phyloP scores from a whole-genome alignment of 495 filamentous ascomycete genomes.

The Darksidea phi region DNA sequence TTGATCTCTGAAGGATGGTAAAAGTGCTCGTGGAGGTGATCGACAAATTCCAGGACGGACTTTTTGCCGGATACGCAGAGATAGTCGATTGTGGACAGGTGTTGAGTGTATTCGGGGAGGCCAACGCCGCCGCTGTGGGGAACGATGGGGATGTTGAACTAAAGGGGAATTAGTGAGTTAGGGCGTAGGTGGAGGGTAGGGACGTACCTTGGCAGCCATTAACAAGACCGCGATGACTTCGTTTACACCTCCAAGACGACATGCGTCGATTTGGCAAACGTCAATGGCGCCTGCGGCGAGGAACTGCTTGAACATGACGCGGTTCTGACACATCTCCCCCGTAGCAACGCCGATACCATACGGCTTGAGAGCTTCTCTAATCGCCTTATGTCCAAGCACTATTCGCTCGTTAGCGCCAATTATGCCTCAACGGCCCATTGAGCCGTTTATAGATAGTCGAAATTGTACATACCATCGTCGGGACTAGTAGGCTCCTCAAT shows the following conservation, averaged over 20 bases:
- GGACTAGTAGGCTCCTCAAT: constrained; percentile 96
- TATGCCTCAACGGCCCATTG: not conserved
- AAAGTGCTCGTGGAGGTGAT: constrained; percentile 93
- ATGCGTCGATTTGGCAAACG: constrained; percentile 88
- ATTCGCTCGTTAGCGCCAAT: not conserved
- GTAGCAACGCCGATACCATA: constrained; percentile 83
- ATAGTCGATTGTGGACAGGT: constrained; percentile 91
- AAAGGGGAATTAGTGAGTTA: not conserved
- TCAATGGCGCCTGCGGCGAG: constrained; percentile 76
- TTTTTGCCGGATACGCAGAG: constrained; percentile 80
- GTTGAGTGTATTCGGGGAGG: constrained; percentile 91
- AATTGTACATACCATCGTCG: constrained; percentile 57
- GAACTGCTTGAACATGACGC: constrained; percentile 92
- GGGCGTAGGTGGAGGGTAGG: not conserved
- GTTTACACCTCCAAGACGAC: constrained; percentile 87
- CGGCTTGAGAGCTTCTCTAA: constrained; percentile 73
- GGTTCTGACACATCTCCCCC: constrained; percentile 96
- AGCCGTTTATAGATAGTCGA: not conserved
- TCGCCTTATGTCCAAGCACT: constrained; percentile 80
- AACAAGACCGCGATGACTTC: constrained; percentile 89
- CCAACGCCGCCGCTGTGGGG: constrained; percentile 89
- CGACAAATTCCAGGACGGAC: constrained; percentile 85
- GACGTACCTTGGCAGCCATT: constrained; percentile 71
- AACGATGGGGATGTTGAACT: constrained; percentile 73
- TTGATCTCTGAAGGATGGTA: constrained; percentile 74